Evolutionary conservation across 768 basidiomycete species (phyloP), one percentile per base, ranked within the genome.

Genomic region (Pisolithus marmoratus): DNA sequence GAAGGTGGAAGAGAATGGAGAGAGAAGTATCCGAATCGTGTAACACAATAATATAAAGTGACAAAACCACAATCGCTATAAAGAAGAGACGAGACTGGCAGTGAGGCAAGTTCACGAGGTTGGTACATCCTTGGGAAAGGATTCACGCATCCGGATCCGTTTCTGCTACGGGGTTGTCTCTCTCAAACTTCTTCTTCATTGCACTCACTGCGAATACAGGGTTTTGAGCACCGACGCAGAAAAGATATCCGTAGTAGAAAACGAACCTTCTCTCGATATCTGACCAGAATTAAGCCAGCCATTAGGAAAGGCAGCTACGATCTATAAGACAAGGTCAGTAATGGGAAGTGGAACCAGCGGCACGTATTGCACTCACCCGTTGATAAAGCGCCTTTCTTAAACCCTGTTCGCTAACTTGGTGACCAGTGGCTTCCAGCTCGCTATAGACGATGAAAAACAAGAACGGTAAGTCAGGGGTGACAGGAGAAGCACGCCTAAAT

Each of bases 201-300:
- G 84, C 81, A 62, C 87, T 89, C 79, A 90, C 87, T 89, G 59
- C 9, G 40, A 44, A 47, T 44, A 36, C 38, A 26, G 11, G 17
- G 31, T 19, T 20, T 4, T 17, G 15, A 19, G 15, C 2, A 8
- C 19, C 9, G 48, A 51, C 22, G 51, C 36, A 36, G 50, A 42
- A 22, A 40, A 6, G 27, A 47, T 20, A 4, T 24, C 3, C 43
- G 12, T 6, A 36, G 3, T 14, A n/a, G 2, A 23, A 37, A 24
- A 67, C 84, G 34, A 47, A 90, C 89, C 87, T 75, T 93, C 90
- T 61, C 90, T 77, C 31, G 88, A 90, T 54, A 93, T 88, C 65
- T 90, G 87, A 3, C 89, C 87, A 3, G 87, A 89, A 26, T 84
- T 82, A 72, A 92, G 82, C 90, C 90, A 93, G 12, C 87, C 87